Base-by-base conservation (phyloP, 2,329 filamentous ascomycete species). In the Cordyceps militaris region DNA sequence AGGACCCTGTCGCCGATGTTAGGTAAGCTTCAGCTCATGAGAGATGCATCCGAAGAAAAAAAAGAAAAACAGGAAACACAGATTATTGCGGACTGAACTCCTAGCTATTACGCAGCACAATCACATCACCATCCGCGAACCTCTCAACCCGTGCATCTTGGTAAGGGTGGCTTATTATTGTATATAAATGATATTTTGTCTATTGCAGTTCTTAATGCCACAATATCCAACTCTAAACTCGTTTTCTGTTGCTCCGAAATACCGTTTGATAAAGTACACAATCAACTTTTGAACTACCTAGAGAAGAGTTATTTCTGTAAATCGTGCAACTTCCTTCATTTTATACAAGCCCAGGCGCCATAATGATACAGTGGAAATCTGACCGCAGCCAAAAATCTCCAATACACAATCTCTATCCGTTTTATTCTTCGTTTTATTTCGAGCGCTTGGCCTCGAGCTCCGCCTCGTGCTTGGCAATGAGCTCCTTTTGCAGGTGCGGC, bases 401-500 rank as follows among this genome's bases (percentile, higher is more conserved):
- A 36, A 36, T 14, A 14, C 11, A 21, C 36, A 34, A 23, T 26
- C 30, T 42, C 42, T 24, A 38, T 47, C 21, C 32, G 44, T 42
- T 19, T 28, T 53, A n/a, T 28, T 55, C 14, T 19, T 52, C 30
- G 24, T 56, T 70, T 40, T 78, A 81, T 65, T 82, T 82, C 26
- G 73, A 78, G 59, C 79, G 71, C 74, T 83, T 83, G 24, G 75
- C 76, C 59, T 82, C 80, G 13, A 83, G 71, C 70, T 84, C 81
- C 63, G 80, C 79, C 69, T 83, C 68, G 69, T 84, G 76, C 71
- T 83, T 82, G 65, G 79, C 79, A 38, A 84, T 63, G 57, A 84
- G 71, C 64, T 84, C 81, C 70, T 81, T 84, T 66, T 99, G 94
- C 72, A 97, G 72, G 70, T 97, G 92, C 66, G 85, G 84, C 50